phyloP scores from a whole-genome alignment of 306 rosid genomes.

The Vicia villosa region DNA sequence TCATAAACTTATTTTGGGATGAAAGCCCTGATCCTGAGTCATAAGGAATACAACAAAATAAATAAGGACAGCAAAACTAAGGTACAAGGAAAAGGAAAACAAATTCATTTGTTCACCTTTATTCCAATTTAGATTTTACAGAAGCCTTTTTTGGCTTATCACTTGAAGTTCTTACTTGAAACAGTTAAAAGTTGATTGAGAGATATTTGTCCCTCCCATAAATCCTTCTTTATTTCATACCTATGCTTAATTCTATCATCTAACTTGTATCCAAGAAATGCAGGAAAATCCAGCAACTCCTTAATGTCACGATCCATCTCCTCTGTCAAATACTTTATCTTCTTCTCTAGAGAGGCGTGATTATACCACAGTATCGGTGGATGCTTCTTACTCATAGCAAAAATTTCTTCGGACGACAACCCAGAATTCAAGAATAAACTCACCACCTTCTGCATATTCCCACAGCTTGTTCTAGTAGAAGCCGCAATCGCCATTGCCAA shows the following conservation, averaged over 20 bases:
- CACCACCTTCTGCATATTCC: slow-evolving; percentile 72
- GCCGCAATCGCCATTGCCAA: slow-evolving; percentile 63
- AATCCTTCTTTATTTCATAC: slow-evolving; percentile 56
- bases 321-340: slow-evolving; percentile 69
- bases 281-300: slow-evolving; percentile 72
- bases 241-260: slow-evolving; percentile 79
- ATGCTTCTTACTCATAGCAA: slow-evolving; percentile 75
- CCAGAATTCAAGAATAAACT: slow-evolving; percentile 63
- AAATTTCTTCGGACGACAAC: slow-evolving; percentile 57
- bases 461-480: slow-evolving; percentile 64
- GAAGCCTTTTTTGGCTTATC: slow-evolving; percentile 37
- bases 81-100: slow-evolving; percentile 19
- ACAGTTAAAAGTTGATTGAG: slow-evolving; percentile 67
- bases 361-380: slow-evolving; percentile 79
- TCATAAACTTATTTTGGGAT: too few relatives aligned
- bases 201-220: slow-evolving; percentile 56
- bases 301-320: slow-evolving; percentile 70
- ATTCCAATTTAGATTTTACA: slow-evolving; percentile 31
- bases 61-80: slow-evolving; percentile 30
- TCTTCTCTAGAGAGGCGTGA: slow-evolving; percentile 58
- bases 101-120: slow-evolving; percentile 25
- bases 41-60: slow-evolving; percentile 7
- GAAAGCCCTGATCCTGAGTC: background rate
- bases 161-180: slow-evolving; percentile 54
- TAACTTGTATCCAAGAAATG: slow-evolving; percentile 76